Base-by-base conservation (phyloP, 768 basidiomycete species). In the Boletus rubroflammeus region DNA sequence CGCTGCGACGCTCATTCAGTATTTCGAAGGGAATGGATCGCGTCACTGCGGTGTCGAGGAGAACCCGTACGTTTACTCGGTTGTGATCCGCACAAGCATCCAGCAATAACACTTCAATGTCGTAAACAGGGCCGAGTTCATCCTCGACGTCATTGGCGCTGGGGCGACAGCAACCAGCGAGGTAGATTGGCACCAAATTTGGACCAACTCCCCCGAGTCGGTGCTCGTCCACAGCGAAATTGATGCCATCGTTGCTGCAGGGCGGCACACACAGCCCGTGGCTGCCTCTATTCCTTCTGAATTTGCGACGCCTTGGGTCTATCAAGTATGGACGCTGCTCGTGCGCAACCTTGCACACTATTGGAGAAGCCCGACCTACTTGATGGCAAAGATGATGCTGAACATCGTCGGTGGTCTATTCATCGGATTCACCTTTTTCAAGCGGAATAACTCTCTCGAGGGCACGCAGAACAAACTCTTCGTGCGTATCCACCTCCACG, bases 61-160 rank as follows among this genome's bases (percentile, higher is more conserved):
- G 67, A 95, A 95, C 64, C 90, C 92, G 67, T 72, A 19, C 48
- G 51, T 60, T 15, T 46, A 0, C 40, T 78, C 73, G 23, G 72
- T 78, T 34, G n/a, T 45, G 76, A 45, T 39, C 8, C 19, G 1
- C 11, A 77, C 51, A 76, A 83, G 14, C 76, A 81, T 39, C 7
- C 5, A 2, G 7, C n/a, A 79, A 78, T 47, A 82, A 84, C 26
- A 2, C 23, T 3, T 58, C 81, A 34, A 21, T 15, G 4, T 25
- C 29, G 39, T 29, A 0, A 36, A 26, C 42, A 83, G 82, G 38
- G 82, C 82, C 28, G 82, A 84, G 56, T 84, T 77, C 55, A 83
- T 84, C 75, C 77, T 90, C 19, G 83, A 85, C 26, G 85, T 82
- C 42, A 89, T 89, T 53, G 88, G 88, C 17, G 86, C 88, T 28